Evolutionary conservation across 1,139 yeast genomes (phyloP).

Genomic region (Diutina siamensis): DNA sequence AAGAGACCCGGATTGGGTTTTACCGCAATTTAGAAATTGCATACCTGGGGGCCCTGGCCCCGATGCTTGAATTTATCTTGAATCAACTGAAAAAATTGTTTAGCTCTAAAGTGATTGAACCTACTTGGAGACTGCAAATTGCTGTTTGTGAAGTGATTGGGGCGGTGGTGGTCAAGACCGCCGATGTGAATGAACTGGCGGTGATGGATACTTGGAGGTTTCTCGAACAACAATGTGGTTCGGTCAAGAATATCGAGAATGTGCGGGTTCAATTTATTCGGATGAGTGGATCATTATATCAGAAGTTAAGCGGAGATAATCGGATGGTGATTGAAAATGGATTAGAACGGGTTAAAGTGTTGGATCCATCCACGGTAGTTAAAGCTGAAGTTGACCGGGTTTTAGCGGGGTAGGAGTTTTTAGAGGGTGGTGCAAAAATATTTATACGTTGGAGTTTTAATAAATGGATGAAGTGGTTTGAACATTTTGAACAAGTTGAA

Average conservation of each 20-base stretch:
- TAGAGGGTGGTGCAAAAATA: too few relatives aligned
- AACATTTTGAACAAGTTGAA: too few relatives aligned
- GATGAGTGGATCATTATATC: constrained; percentile 8
- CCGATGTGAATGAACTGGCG: background rate
- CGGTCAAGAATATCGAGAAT: constrained; percentile 9
- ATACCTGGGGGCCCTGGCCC: constrained; percentile 14
- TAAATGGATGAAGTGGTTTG: too few relatives aligned
- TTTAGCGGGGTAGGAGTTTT: too few relatives aligned
- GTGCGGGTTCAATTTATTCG: constrained; percentile 6
- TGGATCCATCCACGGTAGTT: constrained; percentile 7
- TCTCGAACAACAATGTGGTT: constrained; percentile 6
- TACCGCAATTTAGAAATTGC: constrained; percentile 25
- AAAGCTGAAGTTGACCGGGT: constrained; percentile 7
- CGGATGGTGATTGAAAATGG: background rate
- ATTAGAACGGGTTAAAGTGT: background rate
- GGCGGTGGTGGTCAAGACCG: background rate
- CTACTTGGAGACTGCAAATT: constrained; percentile 52
- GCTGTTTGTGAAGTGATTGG: constrained; percentile 23
- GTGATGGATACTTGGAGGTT: background rate
- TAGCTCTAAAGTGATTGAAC: constrained; percentile 18
- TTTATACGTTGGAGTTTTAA: too few relatives aligned
- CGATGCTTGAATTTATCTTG: constrained; percentile 18
- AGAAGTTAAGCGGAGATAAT: background rate
- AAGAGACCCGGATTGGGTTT: constrained; percentile 13
- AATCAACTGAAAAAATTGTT: constrained; percentile 9